Percentiles rank a stretch among this genome's conserved stretches.
phyloP scores from a whole-genome alignment of 169 alveolate genomes.

The Eimeria mitis region DNA sequence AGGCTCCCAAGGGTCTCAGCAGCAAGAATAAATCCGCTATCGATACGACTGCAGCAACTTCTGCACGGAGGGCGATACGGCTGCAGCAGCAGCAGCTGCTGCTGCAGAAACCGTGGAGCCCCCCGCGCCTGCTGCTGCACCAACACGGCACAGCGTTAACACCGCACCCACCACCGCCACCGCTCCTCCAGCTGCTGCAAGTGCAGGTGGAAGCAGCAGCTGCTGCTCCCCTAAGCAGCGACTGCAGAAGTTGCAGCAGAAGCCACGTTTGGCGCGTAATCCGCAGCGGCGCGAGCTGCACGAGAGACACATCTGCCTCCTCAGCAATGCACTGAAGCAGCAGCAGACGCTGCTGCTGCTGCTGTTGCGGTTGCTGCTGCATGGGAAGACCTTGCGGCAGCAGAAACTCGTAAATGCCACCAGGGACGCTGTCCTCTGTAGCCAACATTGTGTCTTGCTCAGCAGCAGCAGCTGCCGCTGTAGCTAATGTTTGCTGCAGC shows the following conservation, averaged over 20 bases:
- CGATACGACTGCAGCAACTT: constrained; percentile 6
- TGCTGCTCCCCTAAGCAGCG: constrained; percentile 41
- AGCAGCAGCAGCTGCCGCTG: neutral
- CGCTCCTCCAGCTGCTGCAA: constrained; percentile 7
- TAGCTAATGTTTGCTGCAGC: constrained; percentile 9
- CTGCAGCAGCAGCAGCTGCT: constrained; percentile 54
- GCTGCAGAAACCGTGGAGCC: constrained; percentile 5
- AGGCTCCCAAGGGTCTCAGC: constrained; percentile 19
- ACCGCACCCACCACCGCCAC: neutral
- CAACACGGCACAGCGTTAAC: constrained; percentile 5
- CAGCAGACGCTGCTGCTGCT: constrained; percentile 31
- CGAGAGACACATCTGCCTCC: constrained; percentile 30
- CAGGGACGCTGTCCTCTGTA: constrained; percentile 8
- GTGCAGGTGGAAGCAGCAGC: constrained; percentile 21
- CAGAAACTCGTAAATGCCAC: neutral
- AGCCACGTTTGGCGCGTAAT: constrained; percentile 20
- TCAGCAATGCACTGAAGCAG: constrained; percentile 65
- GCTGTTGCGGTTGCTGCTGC: constrained; percentile 2
- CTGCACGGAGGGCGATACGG: constrained; percentile 43
- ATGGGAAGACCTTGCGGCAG: neutral
- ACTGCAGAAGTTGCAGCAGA: constrained; percentile 32
- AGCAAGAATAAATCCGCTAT: constrained; percentile 8
- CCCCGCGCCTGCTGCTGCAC: constrained; percentile 13
- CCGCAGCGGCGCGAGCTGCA: constrained; percentile 41
- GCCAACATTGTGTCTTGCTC: constrained; percentile 4